These are phyloP conservation scores for Achaetomium macrosporum DNA, from an alignment of 2,329 filamentous ascomycete genomes.

Conservation along the genomic window DNA sequence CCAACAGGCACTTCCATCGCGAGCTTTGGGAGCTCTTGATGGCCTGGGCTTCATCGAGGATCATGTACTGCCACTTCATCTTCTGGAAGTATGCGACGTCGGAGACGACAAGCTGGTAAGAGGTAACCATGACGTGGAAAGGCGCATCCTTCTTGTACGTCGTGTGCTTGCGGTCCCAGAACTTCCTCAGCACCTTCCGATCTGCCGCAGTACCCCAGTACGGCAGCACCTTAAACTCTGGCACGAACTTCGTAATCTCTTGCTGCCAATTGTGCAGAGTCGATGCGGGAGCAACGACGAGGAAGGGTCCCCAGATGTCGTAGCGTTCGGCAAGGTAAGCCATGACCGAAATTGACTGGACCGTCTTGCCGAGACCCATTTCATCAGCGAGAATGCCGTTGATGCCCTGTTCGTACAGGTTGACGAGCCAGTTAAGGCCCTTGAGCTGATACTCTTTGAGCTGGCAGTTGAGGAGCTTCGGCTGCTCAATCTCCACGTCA, in stretches of 20 bases:
- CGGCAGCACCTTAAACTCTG: constrained; percentile 86
- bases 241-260: constrained; percentile 92
- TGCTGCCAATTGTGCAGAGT: constrained; percentile 99
- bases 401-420: constrained; percentile 98
- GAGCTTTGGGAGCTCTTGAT: constrained; percentile 98
- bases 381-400: constrained; percentile 98
- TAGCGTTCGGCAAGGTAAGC: constrained; percentile 95
- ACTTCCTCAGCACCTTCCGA: constrained; percentile 92
- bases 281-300: constrained; percentile 92
- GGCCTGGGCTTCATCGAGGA: constrained; percentile 94
- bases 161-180: constrained; percentile 97
- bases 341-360: constrained; percentile 99
- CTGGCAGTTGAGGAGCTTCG: constrained; percentile 85
- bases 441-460: constrained; percentile 99
- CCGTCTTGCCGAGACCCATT: constrained; percentile 99
- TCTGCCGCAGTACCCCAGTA: constrained; percentile 97
- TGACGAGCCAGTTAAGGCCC: constrained; percentile 98
- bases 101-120: constrained; percentile 93
- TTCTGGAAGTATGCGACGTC: constrained; percentile 98
- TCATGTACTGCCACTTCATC: constrained; percentile 99
- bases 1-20: constrained; percentile 90
- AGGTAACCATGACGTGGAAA: constrained; percentile 94
- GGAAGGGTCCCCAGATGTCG: constrained; percentile 96
- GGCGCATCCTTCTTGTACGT: constrained; percentile 90
- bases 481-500: constrained; percentile 89